A percentile compares a stretch with the other conserved stretches of the same genome.
These are phyloP conservation scores for Colletotrichum endophyticum DNA, from an alignment of 2,329 filamentous ascomycete genomes.

Conservation along the genomic window DNA sequence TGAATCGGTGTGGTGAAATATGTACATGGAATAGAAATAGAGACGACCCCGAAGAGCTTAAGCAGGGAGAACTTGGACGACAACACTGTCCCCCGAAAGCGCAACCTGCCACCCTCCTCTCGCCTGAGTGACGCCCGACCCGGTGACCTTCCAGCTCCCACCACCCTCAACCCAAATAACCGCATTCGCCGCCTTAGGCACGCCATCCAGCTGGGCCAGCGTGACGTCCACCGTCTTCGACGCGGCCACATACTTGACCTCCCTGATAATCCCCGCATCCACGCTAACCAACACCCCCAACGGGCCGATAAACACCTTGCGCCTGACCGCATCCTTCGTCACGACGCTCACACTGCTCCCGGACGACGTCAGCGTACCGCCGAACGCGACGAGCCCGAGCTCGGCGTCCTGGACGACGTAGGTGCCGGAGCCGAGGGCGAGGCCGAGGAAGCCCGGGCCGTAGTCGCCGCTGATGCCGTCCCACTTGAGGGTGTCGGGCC, in stretches of 20 bases:
- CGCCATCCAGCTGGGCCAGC: conserved; percentile 31
- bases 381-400: conserved; percentile 53
- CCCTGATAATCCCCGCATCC: conserved; percentile 46
- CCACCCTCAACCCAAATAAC: conserved; percentile 38
- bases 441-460: conserved; percentile 57
- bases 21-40: background rate
- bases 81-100: background rate
- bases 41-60: background rate
- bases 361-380: conserved; percentile 40
- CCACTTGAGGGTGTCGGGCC: conserved; percentile 59
- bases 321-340: conserved; percentile 50
- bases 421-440: conserved; percentile 52
- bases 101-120: conserved; percentile 25
- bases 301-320: conserved; percentile 51
- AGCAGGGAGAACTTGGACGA: conserved; percentile 32
- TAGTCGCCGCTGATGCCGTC: conserved; percentile 64
- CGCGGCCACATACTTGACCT: conserved; percentile 35
- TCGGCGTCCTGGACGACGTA: conserved; percentile 51
- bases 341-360: conserved; percentile 36
- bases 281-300: conserved; percentile 43
- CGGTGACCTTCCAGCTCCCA: conserved; percentile 12
- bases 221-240: conserved; percentile 30
- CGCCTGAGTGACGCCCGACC: background rate
- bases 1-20: background rate
- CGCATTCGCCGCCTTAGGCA: conserved; percentile 29